Percentiles rank a stretch among this genome's conserved stretches.
Evolutionary conservation across 2,329 filamentous ascomycete genomes (phyloP).

Genomic region (Sarocladium brachiariae): DNA sequence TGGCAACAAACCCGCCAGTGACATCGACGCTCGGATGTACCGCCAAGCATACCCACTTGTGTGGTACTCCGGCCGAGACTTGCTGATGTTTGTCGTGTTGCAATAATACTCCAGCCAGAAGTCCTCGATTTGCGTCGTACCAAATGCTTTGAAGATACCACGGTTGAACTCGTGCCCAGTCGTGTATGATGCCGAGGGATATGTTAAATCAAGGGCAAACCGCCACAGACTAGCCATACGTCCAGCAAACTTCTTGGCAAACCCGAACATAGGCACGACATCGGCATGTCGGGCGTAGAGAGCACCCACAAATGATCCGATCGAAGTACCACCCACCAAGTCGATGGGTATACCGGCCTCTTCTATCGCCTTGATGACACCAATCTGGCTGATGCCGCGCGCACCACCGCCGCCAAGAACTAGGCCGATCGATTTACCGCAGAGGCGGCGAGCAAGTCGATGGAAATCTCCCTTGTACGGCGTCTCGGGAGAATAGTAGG

Average conservation of each 20-base stretch:
- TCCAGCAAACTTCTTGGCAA: constrained; percentile 94
- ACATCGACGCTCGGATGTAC: constrained; percentile 95
- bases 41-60: constrained; percentile 97
- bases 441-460: constrained; percentile 78
- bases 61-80: constrained; percentile 85
- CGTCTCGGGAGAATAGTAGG: constrained; percentile 84
- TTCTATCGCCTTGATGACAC: constrained; percentile 89
- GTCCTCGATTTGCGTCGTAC: constrained; percentile 94
- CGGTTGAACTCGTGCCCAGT: constrained; percentile 98
- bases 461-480: constrained; percentile 97
- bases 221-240: constrained; percentile 99
- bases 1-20: constrained; percentile 82
- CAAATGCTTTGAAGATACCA: constrained; percentile 97
- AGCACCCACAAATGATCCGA: constrained; percentile 90
- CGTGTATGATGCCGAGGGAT: constrained; percentile 93
- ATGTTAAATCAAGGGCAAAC: constrained; percentile 93
- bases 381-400: constrained; percentile 84
- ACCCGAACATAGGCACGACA: constrained; percentile 91
- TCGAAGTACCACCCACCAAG: constrained; percentile 90
- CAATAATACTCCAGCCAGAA: constrained; percentile 99
- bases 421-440: constrained; percentile 88
- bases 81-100: constrained; percentile 98
- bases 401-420: constrained; percentile 93
- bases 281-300: constrained; percentile 95
- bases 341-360: constrained; percentile 96